Percentiles rank a stretch among this genome's conserved stretches.
phyloP scores from a whole-genome alignment of 2,329 filamentous ascomycete genomes.

The Hymenoscyphus scutula region DNA sequence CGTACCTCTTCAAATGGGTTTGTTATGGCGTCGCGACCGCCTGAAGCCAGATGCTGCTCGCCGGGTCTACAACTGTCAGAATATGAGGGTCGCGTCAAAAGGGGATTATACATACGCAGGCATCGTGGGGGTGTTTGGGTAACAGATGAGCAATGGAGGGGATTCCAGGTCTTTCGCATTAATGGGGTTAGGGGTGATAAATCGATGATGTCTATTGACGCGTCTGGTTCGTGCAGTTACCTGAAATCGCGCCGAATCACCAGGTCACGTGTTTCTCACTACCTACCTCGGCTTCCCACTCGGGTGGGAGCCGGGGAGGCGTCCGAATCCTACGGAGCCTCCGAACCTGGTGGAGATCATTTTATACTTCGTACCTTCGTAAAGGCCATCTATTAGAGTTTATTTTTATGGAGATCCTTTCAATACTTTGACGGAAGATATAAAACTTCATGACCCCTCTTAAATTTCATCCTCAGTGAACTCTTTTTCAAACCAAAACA shows the following conservation, averaged over 20 bases:
- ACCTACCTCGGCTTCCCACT: too few species aligned
- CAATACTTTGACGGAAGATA: background rate
- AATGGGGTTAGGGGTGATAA: background rate
- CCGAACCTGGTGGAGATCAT: background rate
- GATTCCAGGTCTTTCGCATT: background rate
- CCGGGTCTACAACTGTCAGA: constrained; percentile 53
- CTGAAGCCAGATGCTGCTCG: constrained; percentile 55
- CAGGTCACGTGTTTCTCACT: background rate
- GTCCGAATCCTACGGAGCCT: background rate
- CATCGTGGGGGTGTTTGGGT: constrained; percentile 37
- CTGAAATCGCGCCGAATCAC: background rate
- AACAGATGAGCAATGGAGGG: constrained; percentile 14
- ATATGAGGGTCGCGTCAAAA: background rate
- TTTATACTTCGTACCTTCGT: background rate
- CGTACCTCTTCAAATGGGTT: constrained; percentile 81
- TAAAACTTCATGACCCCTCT: background rate
- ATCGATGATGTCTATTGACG: constrained; percentile 2
- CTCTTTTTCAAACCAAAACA: background rate
- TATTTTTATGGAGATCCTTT: too few species aligned
- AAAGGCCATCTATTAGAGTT: too few species aligned
- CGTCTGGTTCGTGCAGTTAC: background rate
- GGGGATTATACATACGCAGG: constrained; percentile 43
- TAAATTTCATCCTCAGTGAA: background rate
- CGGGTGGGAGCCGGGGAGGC: background rate
- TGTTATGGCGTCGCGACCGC: constrained; percentile 44